A percentile compares a stretch with the other conserved stretches of the same genome.
phyloP scores from a whole-genome alignment of 2,329 filamentous ascomycete species.

The Alternaria triticina region DNA sequence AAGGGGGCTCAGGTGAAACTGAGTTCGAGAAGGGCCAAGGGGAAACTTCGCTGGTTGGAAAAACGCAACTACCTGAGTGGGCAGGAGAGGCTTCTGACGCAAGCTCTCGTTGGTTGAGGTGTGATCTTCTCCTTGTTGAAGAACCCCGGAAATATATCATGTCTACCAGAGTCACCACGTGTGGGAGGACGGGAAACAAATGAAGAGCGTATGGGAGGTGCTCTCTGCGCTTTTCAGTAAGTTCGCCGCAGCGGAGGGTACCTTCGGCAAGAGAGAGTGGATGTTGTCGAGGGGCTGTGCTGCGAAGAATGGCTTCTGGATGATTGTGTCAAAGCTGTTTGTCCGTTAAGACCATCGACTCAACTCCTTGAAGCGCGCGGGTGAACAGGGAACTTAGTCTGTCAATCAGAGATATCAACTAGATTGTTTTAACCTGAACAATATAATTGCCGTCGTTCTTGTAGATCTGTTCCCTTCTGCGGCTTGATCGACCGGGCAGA shows the following conservation, averaged over 20 bases:
- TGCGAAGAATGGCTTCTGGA: not conserved
- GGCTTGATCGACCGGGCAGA: not conserved
- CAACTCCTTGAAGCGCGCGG: not conserved
- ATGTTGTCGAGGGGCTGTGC: not conserved
- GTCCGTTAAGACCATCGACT: not conserved
- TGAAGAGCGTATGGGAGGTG: not conserved
- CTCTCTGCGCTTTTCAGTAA: not conserved
- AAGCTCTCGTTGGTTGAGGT: not conserved
- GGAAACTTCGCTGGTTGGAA: slow-evolving; percentile 4
- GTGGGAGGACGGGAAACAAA: not conserved
- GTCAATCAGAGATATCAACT: not conserved
- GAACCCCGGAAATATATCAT: not conserved
- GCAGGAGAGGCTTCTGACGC: not conserved
- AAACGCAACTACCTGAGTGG: slow-evolving; percentile 2
- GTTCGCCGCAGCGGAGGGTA: not conserved
- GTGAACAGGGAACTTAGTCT: not conserved
- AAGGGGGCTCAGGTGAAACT: not conserved
- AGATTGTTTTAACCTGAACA: not conserved
- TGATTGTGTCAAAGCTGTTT: not conserved
- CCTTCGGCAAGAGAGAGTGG: not conserved
- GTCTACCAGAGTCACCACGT: not conserved
- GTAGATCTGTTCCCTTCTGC: too few relatives aligned
- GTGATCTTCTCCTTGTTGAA: not conserved
- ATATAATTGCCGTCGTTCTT: not conserved
- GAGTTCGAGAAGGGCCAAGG: not conserved